phyloP scores from a whole-genome alignment of 2,329 filamentous ascomycete species.

The Tolypocladium paradoxum region DNA sequence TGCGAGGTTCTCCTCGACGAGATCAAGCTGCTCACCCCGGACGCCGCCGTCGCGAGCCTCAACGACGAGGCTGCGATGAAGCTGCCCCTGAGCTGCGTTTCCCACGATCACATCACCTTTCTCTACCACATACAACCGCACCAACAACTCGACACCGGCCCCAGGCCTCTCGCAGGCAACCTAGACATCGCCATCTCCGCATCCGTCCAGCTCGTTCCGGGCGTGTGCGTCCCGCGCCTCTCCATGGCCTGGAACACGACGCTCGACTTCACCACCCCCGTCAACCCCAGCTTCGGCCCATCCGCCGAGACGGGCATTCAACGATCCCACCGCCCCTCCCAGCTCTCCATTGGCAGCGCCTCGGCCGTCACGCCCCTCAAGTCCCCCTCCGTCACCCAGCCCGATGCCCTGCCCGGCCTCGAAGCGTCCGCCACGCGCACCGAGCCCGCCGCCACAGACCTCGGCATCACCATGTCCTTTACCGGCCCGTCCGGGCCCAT shows the following conservation, averaged over 20 bases:
- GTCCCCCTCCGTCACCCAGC: constrained; percentile 45
- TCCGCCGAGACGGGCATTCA: constrained; percentile 45
- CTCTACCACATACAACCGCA: constrained; percentile 55
- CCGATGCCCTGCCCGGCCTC: constrained; percentile 48
- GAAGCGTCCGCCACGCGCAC: constrained; percentile 38
- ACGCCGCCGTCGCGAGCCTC: constrained; percentile 48
- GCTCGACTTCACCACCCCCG: constrained; percentile 57
- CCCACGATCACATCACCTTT: constrained; percentile 66
- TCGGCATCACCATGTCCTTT: constrained; percentile 69
- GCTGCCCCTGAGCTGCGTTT: constrained; percentile 51
- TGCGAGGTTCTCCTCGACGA: constrained; percentile 53
- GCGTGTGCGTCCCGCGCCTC: constrained; percentile 48
- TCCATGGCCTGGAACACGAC: constrained; percentile 57
- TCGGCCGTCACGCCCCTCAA: constrained; percentile 43
- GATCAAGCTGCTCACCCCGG: constrained; percentile 45
- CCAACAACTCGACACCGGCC: constrained; percentile 31
- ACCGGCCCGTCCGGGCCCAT: constrained; percentile 47
- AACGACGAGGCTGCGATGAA: constrained; percentile 34
- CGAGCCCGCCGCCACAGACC: constrained; percentile 42
- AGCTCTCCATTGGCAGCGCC: constrained; percentile 48
- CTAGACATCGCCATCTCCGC: constrained; percentile 52
- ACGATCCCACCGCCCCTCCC: constrained; percentile 50
- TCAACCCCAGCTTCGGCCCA: constrained; percentile 52
- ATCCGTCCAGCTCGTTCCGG: constrained; percentile 43
- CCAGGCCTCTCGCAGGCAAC: constrained; percentile 36